phyloP scores from a whole-genome alignment of 768 basidiomycete species.

The Tricholoma flavovirens region DNA sequence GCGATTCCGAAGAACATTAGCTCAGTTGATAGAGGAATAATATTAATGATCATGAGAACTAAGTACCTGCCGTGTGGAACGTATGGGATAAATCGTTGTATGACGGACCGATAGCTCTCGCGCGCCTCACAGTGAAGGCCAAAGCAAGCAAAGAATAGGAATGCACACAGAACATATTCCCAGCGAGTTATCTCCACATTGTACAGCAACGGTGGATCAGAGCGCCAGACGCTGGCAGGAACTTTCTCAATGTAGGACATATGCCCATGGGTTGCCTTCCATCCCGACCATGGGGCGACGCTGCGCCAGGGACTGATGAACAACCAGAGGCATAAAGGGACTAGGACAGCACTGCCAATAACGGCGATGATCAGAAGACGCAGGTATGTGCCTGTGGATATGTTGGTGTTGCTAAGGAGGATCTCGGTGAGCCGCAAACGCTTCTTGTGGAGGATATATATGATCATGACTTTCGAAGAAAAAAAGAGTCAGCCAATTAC shows the following conservation, averaged over 20 bases:
- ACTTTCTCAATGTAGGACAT: constrained; percentile 41
- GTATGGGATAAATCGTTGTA: not conserved
- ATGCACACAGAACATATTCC: constrained; percentile 39
- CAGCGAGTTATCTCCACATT: no score
- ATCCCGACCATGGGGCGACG: not conserved
- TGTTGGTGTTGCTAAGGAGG: constrained; percentile 23
- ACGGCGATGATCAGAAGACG: constrained; percentile 53
- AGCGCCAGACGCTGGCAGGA: constrained; percentile 41
- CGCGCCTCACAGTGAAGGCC: constrained; percentile 58
- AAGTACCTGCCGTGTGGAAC: no score
- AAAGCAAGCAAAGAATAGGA: constrained; percentile 63
- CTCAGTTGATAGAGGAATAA: no score
- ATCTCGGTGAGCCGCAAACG: constrained; percentile 6
- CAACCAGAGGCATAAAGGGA: not conserved
- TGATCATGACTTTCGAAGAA: constrained; percentile 23
- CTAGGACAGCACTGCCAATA: constrained; percentile 17
- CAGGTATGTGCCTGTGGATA: constrained; percentile 44
- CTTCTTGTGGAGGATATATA: constrained; percentile 34
- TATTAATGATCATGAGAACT: no score
- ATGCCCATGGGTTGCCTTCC: constrained; percentile 30
- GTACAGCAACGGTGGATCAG: constrained; percentile 2
- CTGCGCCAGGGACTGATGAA: not conserved
- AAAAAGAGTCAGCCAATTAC: not conserved
- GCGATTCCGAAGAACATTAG: no score
- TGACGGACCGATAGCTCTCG: constrained; percentile 36